Percentiles rank a stretch among this genome's conserved stretches.
Evolutionary conservation across 768 basidiomycete species (phyloP).

Genomic region (Russula sp.): DNA sequence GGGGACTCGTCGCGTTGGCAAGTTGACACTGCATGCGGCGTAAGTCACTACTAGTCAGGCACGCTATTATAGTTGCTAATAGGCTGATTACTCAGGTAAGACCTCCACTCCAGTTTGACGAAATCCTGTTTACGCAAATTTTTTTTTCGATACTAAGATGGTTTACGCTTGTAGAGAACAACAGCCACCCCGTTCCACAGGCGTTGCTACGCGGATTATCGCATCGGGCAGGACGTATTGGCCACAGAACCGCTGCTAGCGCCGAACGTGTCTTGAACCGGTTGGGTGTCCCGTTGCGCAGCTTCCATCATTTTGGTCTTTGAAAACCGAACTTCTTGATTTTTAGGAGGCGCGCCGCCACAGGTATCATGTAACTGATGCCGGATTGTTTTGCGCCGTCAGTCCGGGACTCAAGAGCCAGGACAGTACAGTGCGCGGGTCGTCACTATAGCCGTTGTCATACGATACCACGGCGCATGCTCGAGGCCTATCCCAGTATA

Average conservation of each 20-base stretch:
- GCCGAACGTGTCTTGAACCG: neutral
- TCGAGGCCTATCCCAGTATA: neutral
- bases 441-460: neutral
- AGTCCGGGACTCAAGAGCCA: neutral
- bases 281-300: too few species aligned
- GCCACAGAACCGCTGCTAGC: too few species aligned
- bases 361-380: neutral
- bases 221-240: too few species aligned
- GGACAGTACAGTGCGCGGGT: neutral
- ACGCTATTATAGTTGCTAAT: neutral
- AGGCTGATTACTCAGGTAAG: neutral
- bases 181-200: neutral
- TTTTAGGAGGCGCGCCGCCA: neutral
- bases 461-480: neutral
- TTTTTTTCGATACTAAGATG: neutral
- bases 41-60: neutral
- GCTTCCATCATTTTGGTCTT: neutral
- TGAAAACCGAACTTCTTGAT: neutral
- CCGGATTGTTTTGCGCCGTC: neutral
- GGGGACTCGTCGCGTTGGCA: neutral
- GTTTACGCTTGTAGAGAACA: neutral
- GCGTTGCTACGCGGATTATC: neutral
- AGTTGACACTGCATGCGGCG: neutral
- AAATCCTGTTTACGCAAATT: neutral
- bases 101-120: neutral